phyloP scores from a whole-genome alignment of 129 eudicot genomes.

The Flaveria brownii region DNA sequence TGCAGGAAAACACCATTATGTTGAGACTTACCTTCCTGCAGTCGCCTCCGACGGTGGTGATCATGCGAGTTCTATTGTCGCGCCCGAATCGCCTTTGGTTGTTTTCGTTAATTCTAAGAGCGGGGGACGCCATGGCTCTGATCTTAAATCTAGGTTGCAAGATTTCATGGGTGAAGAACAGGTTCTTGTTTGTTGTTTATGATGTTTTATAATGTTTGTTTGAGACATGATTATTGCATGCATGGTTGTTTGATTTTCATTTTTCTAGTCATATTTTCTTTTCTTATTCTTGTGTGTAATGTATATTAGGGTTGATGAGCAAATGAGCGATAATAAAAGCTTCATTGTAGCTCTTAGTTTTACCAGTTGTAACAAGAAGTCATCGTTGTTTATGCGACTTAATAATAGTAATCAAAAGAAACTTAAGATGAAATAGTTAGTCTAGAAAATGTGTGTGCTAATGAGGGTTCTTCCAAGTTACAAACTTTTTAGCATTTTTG shows the following conservation, averaged over 20 bases:
- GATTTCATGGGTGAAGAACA: slow-evolving; percentile 72
- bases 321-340: too few relatives aligned
- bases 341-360: too few relatives aligned
- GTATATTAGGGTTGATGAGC: too few relatives aligned
- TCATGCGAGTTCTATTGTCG: slow-evolving; percentile 12
- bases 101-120: slow-evolving; percentile 71
- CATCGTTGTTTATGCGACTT: too few relatives aligned
- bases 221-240: neutral
- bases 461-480: neutral
- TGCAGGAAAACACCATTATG: slow-evolving; percentile 36
- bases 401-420: too few relatives aligned
- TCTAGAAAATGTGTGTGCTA: neutral
- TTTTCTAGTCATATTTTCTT: neutral
- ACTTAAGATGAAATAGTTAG: too few relatives aligned
- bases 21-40: neutral
- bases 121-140: slow-evolving; percentile 74
- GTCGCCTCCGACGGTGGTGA: neutral
- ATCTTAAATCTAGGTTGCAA: slow-evolving; percentile 47
- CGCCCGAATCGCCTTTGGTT: slow-evolving; percentile 58
- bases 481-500: neutral
- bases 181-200: slow-evolving; percentile 27
- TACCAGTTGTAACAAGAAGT: too few relatives aligned
- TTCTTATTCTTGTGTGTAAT: too few relatives aligned
- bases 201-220: neutral
- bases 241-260: neutral